Evolutionary conservation across 495 filamentous ascomycete species (phyloP).

Genomic region (Neurospora africana): DNA sequence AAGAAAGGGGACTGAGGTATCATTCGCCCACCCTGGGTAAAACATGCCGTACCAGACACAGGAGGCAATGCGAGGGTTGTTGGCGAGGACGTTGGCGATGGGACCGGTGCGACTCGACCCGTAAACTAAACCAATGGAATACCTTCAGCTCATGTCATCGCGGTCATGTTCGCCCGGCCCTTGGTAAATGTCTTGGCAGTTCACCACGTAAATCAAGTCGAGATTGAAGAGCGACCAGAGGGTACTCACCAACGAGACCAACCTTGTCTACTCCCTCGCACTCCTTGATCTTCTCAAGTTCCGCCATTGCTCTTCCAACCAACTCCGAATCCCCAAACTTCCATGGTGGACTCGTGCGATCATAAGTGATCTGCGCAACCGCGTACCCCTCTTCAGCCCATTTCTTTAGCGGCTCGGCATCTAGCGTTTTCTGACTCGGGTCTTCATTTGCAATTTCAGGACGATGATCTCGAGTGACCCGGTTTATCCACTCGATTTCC

Average conservation of each 20-base stretch:
- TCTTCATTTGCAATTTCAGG: background rate
- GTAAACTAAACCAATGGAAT: conserved; percentile 5
- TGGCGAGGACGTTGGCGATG: conserved; percentile 7
- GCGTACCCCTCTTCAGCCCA: conserved; percentile 53
- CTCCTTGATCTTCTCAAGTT: conserved; percentile 16
- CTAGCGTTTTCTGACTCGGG: conserved; percentile 17
- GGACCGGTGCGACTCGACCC: background rate
- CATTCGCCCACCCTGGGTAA: background rate
- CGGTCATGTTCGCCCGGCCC: background rate
- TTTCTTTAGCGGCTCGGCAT: conserved; percentile 40
- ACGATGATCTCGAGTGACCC: background rate
- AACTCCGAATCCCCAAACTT: background rate
- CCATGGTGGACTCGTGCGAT: background rate
- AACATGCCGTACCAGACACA: conserved; percentile 21
- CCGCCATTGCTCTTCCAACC: conserved; percentile 7
- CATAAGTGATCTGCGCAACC: conserved; percentile 29
- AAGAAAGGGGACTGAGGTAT: conserved; percentile 7
- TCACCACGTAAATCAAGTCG: background rate
- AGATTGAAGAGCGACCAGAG: background rate
- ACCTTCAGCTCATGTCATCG: background rate
- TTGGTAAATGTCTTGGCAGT: background rate
- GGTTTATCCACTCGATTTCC: background rate
- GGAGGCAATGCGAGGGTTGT: conserved; percentile 19
- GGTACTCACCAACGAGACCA: conserved; percentile 26
- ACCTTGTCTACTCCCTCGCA: conserved; percentile 20